phyloP scores from a whole-genome alignment of 441 rosid genomes.

The Corymbia calophylla region DNA sequence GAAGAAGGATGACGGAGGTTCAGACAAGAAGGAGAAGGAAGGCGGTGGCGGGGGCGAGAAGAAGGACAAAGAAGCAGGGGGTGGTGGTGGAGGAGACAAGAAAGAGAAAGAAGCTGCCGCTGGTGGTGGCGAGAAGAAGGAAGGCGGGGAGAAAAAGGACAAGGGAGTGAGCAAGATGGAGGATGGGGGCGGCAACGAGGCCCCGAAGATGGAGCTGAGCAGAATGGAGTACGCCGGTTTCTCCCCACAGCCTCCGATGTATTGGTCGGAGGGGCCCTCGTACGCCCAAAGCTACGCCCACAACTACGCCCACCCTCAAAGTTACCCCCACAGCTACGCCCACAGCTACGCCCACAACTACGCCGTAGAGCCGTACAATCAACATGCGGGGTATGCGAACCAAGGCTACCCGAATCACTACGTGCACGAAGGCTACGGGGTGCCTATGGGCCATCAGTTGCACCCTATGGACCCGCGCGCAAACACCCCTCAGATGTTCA shows the following conservation, averaged over 20 bases:
- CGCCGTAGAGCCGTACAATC: not conserved
- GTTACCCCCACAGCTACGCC: not conserved
- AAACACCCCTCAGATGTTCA: not conserved
- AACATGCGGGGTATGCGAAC: not conserved
- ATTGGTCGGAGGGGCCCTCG: not conserved
- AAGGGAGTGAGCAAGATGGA: conserved; percentile 7
- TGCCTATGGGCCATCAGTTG: not conserved
- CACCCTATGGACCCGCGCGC: not conserved
- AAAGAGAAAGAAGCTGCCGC: conserved; percentile 22
- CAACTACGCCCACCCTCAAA: not conserved
- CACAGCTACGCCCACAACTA: not conserved
- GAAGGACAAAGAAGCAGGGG: not conserved
- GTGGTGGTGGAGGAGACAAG: not conserved
- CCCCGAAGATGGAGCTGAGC: conserved; percentile 3
- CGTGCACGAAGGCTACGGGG: not conserved
- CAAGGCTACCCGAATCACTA: not conserved
- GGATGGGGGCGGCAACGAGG: not conserved
- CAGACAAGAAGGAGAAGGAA: conserved; percentile 33
- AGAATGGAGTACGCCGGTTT: not conserved
- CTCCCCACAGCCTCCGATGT: not conserved
- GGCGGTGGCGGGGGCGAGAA: conserved; percentile 18
- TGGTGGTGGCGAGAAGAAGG: not conserved
- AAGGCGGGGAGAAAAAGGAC: not conserved
- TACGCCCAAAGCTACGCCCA: not conserved
- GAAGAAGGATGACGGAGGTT: not conserved